Evolutionary conservation across 2,329 filamentous ascomycete genomes (phyloP).

Genomic region (Penicillium sp.): DNA sequence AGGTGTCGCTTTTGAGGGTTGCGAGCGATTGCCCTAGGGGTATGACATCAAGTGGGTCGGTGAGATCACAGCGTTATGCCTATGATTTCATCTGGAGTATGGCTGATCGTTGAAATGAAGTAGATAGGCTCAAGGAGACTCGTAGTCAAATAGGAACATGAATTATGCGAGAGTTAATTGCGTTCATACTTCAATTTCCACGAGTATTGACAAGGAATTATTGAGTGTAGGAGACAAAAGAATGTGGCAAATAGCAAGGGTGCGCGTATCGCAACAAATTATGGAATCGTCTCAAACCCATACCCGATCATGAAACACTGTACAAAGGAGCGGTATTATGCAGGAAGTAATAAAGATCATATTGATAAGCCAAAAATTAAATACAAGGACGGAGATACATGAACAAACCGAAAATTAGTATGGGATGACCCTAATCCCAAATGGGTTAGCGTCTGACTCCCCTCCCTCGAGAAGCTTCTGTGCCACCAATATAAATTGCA

Average conservation of each 20-base stretch:
- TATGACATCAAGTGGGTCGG: constrained; percentile 23
- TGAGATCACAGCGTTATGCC: constrained; percentile 2
- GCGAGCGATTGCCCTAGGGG: not conserved
- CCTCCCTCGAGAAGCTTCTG: constrained; percentile 40
- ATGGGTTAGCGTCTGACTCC: constrained; percentile 25
- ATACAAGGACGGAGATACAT: not conserved
- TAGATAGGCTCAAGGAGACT: not conserved
- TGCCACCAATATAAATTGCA: constrained; percentile 36
- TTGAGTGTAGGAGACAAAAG: not conserved
- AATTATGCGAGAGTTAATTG: not conserved
- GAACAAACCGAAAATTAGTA: not conserved
- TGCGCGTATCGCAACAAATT: not conserved
- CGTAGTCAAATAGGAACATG: too few relatives aligned
- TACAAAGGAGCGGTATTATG: not conserved
- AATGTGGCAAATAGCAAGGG: not conserved
- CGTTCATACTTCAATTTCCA: not conserved
- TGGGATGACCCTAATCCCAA: constrained; percentile 18
- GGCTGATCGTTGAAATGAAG: not conserved
- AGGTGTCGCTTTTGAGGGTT: not conserved
- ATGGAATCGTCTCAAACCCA: not conserved
- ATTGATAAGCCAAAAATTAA: not conserved
- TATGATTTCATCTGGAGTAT: not conserved
- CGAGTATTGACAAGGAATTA: not conserved
- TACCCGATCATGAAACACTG: not conserved
- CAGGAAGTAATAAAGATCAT: not conserved